Evolutionary conservation across 306 rosid species (phyloP).

Genomic region (Oemleria cerasiformis): DNA sequence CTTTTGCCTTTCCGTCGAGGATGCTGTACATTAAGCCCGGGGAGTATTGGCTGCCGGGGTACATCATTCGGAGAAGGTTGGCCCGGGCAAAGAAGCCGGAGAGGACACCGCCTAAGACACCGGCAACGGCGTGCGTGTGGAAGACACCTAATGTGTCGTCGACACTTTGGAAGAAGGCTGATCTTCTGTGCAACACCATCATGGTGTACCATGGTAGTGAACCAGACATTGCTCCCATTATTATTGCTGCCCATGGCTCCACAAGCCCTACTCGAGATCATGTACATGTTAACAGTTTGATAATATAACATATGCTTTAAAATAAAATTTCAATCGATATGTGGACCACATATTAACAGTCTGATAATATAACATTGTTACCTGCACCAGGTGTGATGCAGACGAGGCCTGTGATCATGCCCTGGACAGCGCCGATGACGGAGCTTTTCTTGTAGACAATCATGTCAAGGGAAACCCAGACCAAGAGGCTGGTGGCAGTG

Average conservation of each 20-base stretch:
- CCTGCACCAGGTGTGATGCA: slow-evolving; percentile 90
- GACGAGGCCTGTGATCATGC: slow-evolving; percentile 81
- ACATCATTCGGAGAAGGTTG: slow-evolving; percentile 42
- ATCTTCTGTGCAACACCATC: slow-evolving; percentile 62
- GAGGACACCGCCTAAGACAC: slow-evolving; percentile 55
- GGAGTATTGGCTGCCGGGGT: slow-evolving; percentile 12
- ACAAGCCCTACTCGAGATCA: slow-evolving; percentile 38
- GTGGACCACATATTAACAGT: not conserved
- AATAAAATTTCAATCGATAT: too few relatives aligned
- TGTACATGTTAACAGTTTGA: not conserved
- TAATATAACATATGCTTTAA: not conserved
- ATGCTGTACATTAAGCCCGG: slow-evolving; percentile 38
- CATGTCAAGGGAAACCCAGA: slow-evolving; percentile 74
- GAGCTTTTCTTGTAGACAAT: slow-evolving; percentile 57
- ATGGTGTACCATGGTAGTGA: slow-evolving; percentile 62
- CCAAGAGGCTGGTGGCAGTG: slow-evolving; percentile 65
- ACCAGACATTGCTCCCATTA: slow-evolving; percentile 45
- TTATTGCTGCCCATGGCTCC: slow-evolving; percentile 39
- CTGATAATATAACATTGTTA: slow-evolving; percentile 2
- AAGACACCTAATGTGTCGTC: slow-evolving; percentile 78
- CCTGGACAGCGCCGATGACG: slow-evolving; percentile 67
- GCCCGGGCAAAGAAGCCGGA: slow-evolving; percentile 63
- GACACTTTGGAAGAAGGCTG: slow-evolving; percentile 47
- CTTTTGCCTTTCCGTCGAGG: not conserved
- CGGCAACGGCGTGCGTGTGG: slow-evolving; percentile 78